A percentile compares a stretch with the other conserved stretches of the same genome.
These are phyloP conservation scores for Mortierella antarctica DNA, from an alignment of 192 early-diverging fungal genomes.

Conservation along the genomic window DNA sequence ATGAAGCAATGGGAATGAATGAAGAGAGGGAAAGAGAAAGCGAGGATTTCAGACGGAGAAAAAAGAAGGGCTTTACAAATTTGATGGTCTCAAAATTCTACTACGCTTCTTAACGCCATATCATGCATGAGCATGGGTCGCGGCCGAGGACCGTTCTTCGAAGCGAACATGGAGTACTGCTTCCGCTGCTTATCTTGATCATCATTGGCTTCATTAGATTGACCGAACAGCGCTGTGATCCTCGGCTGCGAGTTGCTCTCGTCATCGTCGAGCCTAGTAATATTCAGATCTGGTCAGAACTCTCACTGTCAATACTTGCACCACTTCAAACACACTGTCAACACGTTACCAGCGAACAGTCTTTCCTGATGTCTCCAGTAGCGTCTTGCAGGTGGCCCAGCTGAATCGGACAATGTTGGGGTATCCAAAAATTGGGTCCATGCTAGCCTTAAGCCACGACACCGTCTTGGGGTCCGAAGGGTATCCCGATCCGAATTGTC, in stretches of 20 bases:
- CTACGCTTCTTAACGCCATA: constrained; percentile 38
- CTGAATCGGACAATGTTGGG: constrained; percentile 93
- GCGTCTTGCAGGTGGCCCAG: constrained; percentile 88
- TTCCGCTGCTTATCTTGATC: constrained; percentile 24
- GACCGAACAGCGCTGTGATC: constrained; percentile 32
- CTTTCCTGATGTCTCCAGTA: constrained; percentile 72
- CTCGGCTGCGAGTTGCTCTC: constrained; percentile 31
- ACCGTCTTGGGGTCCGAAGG: constrained; percentile 94
- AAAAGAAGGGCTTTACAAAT: background rate
- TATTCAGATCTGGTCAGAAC: background rate
- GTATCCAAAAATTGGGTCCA: constrained; percentile 93
- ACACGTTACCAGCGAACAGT: constrained; percentile 64
- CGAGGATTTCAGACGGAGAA: background rate
- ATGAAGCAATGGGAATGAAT: background rate
- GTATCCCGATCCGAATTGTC: constrained; percentile 90
- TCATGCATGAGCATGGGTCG: constrained; percentile 43
- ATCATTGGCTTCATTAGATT: background rate
- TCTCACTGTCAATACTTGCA: background rate
- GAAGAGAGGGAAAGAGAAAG: background rate
- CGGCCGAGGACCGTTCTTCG: constrained; percentile 29
- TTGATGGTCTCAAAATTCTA: constrained; percentile 35
- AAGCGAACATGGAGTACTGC: constrained; percentile 39
- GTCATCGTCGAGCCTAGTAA: constrained; percentile 36
- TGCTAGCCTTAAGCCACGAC: constrained; percentile 80
- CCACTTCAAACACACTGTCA: background rate